phyloP scores from a whole-genome alignment of 352 stramenopile genomes.

The Phytophthora nicotianae region DNA sequence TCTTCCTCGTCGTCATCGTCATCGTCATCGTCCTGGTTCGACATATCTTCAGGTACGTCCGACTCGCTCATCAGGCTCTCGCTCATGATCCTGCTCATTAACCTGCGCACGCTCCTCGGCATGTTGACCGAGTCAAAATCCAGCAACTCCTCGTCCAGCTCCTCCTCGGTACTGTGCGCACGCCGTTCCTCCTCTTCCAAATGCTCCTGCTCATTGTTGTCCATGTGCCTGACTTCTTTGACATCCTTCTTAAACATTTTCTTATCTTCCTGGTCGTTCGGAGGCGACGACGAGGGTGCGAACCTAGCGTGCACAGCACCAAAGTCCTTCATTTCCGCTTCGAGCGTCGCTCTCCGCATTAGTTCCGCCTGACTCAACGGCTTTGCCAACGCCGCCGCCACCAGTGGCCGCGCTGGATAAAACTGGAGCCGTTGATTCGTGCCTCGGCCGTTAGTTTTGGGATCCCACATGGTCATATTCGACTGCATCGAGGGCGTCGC shows the following conservation, averaged over 20 bases:
- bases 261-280: conserved; percentile 31
- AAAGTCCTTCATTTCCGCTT: conserved; percentile 32
- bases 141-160: conserved; percentile 33
- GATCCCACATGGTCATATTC: conserved; percentile 35
- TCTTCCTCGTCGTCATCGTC: conserved; percentile 8
- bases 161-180: conserved; percentile 15
- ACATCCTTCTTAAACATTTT: conserved; percentile 15
- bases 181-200: conserved; percentile 42
- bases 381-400: conserved; percentile 29
- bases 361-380: conserved; percentile 37
- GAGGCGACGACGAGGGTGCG: conserved; percentile 9
- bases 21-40: conserved; percentile 52
- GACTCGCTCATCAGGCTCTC: conserved; percentile 40
- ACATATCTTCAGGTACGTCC: conserved; percentile 15
- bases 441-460: conserved; percentile 9
- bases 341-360: conserved; percentile 24
- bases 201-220: conserved; percentile 43
- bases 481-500: conserved; percentile 19
- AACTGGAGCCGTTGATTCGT: conserved; percentile 39
- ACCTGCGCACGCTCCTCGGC: conserved; percentile 47
- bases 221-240: conserved; percentile 21
- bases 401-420: conserved; percentile 36
- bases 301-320: conserved; percentile 38
- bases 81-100: conserved; percentile 59
- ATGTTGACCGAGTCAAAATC: conserved; percentile 54